Evolutionary conservation across 345 rosid species (phyloP).

Genomic region (Cochlearia excelsa): DNA sequence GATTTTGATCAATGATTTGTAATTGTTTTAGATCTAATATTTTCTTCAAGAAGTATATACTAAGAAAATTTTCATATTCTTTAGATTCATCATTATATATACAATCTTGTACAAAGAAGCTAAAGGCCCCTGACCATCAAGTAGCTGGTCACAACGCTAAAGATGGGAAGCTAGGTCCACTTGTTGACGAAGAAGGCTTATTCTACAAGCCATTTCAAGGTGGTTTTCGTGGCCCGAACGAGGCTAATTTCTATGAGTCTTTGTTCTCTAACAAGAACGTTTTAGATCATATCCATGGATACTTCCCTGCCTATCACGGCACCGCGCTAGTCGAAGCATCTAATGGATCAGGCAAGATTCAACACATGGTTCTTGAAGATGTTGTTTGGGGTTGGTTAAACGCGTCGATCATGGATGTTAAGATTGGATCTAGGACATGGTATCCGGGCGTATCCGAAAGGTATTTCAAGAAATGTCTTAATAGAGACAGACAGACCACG

Average conservation of each 20-base stretch:
- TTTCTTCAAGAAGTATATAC: not conserved
- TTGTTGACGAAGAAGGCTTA: conserved; percentile 63
- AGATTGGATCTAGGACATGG: conserved; percentile 96
- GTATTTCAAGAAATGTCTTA: conserved; percentile 53
- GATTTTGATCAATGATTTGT: conserved; percentile 6
- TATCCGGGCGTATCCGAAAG: conserved; percentile 65
- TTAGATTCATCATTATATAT: conserved; percentile 19
- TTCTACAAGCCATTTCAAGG: conserved; percentile 87
- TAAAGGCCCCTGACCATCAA: conserved; percentile 83
- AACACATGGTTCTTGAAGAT: conserved; percentile 61
- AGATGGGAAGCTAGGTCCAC: conserved; percentile 64
- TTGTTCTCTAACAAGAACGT: conserved; percentile 50
- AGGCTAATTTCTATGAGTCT: conserved; percentile 60
- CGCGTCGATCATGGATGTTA: conserved; percentile 75
- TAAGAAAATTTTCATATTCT: conserved; percentile 3
- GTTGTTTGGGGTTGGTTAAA: conserved; percentile 33
- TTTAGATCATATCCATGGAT: conserved; percentile 56
- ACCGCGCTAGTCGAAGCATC: conserved; percentile 66
- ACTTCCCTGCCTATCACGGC: conserved; percentile 64
- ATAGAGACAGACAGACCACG: conserved; percentile 60
- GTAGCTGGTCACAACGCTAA: conserved; percentile 83
- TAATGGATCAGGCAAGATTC: conserved; percentile 63
- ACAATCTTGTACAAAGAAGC: conserved; percentile 39
- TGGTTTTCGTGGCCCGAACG: conserved; percentile 57
- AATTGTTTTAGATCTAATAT: not conserved